These are phyloP conservation scores for Diospyros kaki DNA, from an alignment of 148 eudicot genomes.

Conservation along the genomic window DNA sequence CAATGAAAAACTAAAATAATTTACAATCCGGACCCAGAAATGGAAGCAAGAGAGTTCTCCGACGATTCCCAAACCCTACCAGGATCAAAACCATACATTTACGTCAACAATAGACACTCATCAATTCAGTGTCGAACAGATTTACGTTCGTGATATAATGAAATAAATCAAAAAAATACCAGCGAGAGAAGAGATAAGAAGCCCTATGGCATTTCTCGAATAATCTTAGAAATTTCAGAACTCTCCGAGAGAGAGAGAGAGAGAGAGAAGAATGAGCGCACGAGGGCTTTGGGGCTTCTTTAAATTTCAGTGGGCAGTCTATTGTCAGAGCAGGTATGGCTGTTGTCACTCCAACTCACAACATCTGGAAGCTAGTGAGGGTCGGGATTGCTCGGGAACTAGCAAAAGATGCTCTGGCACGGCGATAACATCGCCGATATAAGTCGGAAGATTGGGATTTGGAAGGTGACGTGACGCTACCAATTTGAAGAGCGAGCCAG, in stretches of 20 bases:
- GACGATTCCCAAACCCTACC: neutral
- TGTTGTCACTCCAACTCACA: neutral
- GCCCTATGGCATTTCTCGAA: constrained; percentile 11
- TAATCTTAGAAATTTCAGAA: neutral
- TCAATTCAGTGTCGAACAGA: too few relatives aligned
- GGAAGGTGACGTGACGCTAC: neutral
- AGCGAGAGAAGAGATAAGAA: constrained; percentile 13
- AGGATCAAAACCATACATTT: too few relatives aligned
- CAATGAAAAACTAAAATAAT: neutral
- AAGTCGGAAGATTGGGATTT: neutral
- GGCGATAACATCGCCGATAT: neutral
- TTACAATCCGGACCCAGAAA: neutral
- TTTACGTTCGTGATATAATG: too few relatives aligned
- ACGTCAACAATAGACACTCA: too few relatives aligned
- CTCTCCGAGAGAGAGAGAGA: neutral
- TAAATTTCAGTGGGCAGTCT: neutral
- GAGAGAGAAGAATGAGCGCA: neutral
- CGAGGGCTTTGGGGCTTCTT: constrained; percentile 5
- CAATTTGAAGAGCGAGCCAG: neutral
- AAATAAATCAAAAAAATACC: neutral
- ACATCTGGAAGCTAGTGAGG: neutral
- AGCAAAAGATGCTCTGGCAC: neutral
- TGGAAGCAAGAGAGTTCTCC: neutral
- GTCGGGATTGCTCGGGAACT: neutral
- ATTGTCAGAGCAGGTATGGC: neutral